Conservation (phyloP, 108 stramenopile genomes). For the Aurantiochytrium sp. region DNA sequence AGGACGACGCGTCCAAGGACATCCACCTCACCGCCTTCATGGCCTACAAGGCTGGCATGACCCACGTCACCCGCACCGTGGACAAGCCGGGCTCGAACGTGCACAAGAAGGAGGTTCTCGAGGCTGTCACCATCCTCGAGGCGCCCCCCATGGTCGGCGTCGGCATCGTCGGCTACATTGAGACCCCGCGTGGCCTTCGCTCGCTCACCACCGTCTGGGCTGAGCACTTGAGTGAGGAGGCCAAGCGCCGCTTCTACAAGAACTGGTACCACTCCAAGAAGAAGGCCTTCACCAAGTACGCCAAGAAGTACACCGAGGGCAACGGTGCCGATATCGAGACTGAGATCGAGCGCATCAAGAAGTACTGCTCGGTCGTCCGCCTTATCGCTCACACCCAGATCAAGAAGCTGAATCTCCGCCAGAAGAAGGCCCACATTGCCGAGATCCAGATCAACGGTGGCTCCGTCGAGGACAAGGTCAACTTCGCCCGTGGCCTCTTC, state of each 20-base stretch:
- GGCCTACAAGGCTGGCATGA: conserved; percentile 99
- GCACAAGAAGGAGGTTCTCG: conserved; percentile 99
- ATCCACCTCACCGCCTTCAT: conserved; percentile 97
- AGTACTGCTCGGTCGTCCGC: conserved; percentile 94
- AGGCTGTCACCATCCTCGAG: conserved; percentile 96
- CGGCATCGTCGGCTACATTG: conserved; percentile 97
- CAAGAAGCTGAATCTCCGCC: conserved; percentile 87
- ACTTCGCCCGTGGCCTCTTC: conserved; percentile 83
- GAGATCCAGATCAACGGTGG: conserved; percentile 99
- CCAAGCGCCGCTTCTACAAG: conserved; percentile 99
- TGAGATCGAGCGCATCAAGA: conserved; percentile 94
- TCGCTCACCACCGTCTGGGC: conserved; percentile 98
- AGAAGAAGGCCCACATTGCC: conserved; percentile 99
- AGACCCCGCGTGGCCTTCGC: conserved; percentile 93
- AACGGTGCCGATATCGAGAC: conserved; percentile 77
- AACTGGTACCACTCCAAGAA: conserved; percentile 99
- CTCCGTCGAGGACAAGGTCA: conserved; percentile 87
- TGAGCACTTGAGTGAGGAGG: conserved; percentile 93
- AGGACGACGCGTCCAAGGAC: conserved; percentile 74
- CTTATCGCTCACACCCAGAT: conserved; percentile 98
- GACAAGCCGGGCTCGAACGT: conserved; percentile 97
- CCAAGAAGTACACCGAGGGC: conserved; percentile 84
- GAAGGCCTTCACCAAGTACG: conserved; percentile 99
- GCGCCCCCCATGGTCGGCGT: conserved; percentile 98
- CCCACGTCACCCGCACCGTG: conserved; percentile 90